Base-by-base conservation (phyloP, 805 yeast genomes). In the Priceomyces haplophilus region DNA sequence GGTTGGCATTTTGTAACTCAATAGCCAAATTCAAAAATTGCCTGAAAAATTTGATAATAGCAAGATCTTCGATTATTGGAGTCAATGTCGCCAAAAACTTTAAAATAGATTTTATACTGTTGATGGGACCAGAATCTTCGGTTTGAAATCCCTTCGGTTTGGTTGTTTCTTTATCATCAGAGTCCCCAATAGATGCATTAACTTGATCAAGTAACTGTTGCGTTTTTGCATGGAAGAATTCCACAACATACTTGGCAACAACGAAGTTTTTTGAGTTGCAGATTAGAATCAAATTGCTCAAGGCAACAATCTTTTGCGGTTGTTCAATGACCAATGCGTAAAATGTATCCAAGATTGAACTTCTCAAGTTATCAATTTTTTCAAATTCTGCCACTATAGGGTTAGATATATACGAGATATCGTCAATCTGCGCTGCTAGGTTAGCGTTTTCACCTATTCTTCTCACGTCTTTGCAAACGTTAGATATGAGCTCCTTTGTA, bases 271-370 rank as follows among this genome's bases (percentile, higher is more conserved):
- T 75, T 18, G 84, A 70, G 63, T 85, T 83, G 37, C 87, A 80
- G 17, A 82, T 68, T 54, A 83, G 75, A 4, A 89, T 65, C 50
- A 88, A 69, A 7, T 82, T 79, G 20, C 88, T 76, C 44, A 91
- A 62, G n/a, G 82, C 76, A 11, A 83, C 79, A 45, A 84, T 77
- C 59, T 90, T 93, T 49, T 90, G 96, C 0, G 99, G 98, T 62
- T 91, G 97, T 62, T 93, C 98, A 21, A 78, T 64, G 8, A 84
- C 72, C 34, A 86, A 76, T 2, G 95, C 87, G 42, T 76, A 75
- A 19, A 89, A 56, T 2, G 87, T 85, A 38, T 75, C 72, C 45
- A 87, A 64, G 16, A 87, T 66, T 3, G 83, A 78, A 25, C 64
- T 65, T 45, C 87, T 72, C 48, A 83, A 77, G 40, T 72, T 72